phyloP scores from a whole-genome alignment of 257 asterid species.

The Ehretia macrophylla region DNA sequence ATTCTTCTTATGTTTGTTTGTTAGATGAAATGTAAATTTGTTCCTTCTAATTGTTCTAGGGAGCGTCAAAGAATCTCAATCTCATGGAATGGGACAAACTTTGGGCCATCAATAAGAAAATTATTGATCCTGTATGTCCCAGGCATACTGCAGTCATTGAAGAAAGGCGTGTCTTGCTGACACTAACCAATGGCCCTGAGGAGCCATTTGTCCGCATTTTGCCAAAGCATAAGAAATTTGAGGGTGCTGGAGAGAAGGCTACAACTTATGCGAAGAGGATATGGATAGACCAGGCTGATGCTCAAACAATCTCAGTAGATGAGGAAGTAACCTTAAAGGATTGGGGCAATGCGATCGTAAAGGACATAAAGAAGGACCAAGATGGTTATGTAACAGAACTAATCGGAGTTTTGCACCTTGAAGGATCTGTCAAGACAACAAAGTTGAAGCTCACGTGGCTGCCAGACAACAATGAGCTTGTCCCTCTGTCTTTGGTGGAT shows the following conservation, averaged over 20 bases:
- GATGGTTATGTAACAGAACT: conserved; percentile 60
- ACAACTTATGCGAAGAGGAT: conserved; percentile 63
- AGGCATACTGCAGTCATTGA: conserved; percentile 87
- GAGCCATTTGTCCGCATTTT: conserved; percentile 64
- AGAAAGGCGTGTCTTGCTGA: conserved; percentile 48
- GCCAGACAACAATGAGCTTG: conserved; percentile 66
- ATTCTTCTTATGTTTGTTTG: no score
- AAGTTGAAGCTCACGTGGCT: conserved; percentile 96
- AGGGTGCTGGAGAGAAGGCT: conserved; percentile 89
- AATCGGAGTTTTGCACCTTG: conserved; percentile 75
- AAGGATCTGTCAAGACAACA: conserved; percentile 89
- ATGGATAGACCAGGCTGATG: conserved; percentile 89
- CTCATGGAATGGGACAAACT: conserved; percentile 99
- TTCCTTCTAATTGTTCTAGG: conserved; percentile 34
- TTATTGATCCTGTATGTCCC: conserved; percentile 92
- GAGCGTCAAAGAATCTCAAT: conserved; percentile 98
- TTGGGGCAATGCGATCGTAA: conserved; percentile 91
- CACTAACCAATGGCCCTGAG: conserved; percentile 72
- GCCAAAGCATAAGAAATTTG: conserved; percentile 78
- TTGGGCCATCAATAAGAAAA: conserved; percentile 94
- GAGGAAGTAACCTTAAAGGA: conserved; percentile 95
- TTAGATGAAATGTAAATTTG: neutral
- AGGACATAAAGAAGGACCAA: conserved; percentile 72
- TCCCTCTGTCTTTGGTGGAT: conserved; percentile 59
- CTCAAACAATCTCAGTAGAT: conserved; percentile 51